These are phyloP conservation scores for Nannizzia gypsea DNA, from an alignment of 2,329 filamentous ascomycete genomes.

Conservation along the genomic window DNA sequence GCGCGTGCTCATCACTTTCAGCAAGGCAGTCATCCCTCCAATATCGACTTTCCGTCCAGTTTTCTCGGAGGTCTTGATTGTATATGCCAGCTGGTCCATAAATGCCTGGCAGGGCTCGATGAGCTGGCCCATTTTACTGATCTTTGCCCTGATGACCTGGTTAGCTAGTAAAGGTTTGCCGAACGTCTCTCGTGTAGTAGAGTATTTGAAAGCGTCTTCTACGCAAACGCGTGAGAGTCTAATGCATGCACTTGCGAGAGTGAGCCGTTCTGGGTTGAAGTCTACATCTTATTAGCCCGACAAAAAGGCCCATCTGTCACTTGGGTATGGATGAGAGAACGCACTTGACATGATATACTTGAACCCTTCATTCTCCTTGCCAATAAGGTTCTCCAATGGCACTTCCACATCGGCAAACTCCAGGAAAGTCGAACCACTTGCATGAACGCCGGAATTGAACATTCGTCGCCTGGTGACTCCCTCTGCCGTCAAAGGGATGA, in stretches of 20 bases:
- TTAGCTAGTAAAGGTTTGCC: constrained; percentile 46
- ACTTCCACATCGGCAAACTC: constrained; percentile 63
- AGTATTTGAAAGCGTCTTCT: constrained; percentile 49
- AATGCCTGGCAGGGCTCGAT: constrained; percentile 53
- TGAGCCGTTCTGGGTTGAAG: constrained; percentile 65
- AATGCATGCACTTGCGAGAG: constrained; percentile 52
- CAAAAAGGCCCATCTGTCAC: too few relatives aligned
- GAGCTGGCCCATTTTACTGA: constrained; percentile 47
- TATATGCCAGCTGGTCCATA: constrained; percentile 50
- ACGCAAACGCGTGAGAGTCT: constrained; percentile 51
- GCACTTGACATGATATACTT: constrained; percentile 57
- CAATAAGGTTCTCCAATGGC: constrained; percentile 56
- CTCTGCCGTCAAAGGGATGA: constrained; percentile 41
- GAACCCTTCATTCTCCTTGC: constrained; percentile 58
- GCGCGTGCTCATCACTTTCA: constrained; percentile 43
- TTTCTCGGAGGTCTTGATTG: constrained; percentile 36
- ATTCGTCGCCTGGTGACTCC: constrained; percentile 46
- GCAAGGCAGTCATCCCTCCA: constrained; percentile 41
- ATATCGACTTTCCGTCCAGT: constrained; percentile 31
- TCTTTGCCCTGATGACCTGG: constrained; percentile 49
- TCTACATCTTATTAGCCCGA: constrained; percentile 25
- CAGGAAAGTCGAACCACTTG: constrained; percentile 52
- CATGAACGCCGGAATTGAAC: constrained; percentile 54
- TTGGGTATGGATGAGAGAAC: constrained; percentile 9
- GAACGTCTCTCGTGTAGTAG: constrained; percentile 53